Percentiles rank a stretch among this genome's conserved stretches.
These are phyloP conservation scores for Tremellales sp. DNA, from an alignment of 1,284 basidiomycete species.

Conservation along the genomic window DNA sequence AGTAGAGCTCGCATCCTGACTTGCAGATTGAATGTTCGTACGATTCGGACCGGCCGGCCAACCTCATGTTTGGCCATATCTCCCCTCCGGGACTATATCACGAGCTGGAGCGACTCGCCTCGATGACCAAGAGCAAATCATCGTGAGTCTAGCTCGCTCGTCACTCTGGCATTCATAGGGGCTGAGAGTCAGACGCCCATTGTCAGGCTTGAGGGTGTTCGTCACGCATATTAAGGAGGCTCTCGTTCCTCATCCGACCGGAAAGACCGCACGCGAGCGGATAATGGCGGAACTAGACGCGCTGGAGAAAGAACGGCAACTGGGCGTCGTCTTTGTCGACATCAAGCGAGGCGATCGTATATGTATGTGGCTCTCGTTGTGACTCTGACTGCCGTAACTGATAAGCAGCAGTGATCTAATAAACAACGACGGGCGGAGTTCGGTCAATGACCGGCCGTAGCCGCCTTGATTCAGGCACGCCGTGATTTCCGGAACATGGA, in stretches of 20 bases:
- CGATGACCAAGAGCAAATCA: slow-evolving; percentile 11
- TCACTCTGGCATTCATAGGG: not conserved
- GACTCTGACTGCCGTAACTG: too few species aligned
- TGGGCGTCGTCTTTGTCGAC: slow-evolving; percentile 39
- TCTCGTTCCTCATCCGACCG: slow-evolving; percentile 37
- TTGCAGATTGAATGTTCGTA: slow-evolving; percentile 51
- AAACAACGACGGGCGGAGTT: not conserved
- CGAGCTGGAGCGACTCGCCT: slow-evolving; percentile 36
- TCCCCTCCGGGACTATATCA: slow-evolving; percentile 37
- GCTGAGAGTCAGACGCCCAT: slow-evolving; percentile 16
- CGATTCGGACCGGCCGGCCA: slow-evolving; percentile 32
- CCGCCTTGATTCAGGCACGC: not conserved
- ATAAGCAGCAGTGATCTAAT: not conserved
- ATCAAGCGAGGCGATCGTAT: slow-evolving; percentile 36
- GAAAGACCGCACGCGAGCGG: slow-evolving; percentile 29
- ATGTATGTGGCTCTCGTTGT: slow-evolving; percentile 26
- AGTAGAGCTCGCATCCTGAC: not conserved
- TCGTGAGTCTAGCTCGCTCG: too few species aligned
- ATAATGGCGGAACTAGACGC: slow-evolving; percentile 32
- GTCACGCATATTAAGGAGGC: slow-evolving; percentile 47
- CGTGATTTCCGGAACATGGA: not conserved
- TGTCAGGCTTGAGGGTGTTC: slow-evolving; percentile 36
- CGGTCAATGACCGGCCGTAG: too few species aligned
- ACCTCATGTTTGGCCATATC: slow-evolving; percentile 46
- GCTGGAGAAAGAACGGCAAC: slow-evolving; percentile 22